Conservation (phyloP, 176 grass and related monocot genomes). For the Aegilops tauschii region DNA sequence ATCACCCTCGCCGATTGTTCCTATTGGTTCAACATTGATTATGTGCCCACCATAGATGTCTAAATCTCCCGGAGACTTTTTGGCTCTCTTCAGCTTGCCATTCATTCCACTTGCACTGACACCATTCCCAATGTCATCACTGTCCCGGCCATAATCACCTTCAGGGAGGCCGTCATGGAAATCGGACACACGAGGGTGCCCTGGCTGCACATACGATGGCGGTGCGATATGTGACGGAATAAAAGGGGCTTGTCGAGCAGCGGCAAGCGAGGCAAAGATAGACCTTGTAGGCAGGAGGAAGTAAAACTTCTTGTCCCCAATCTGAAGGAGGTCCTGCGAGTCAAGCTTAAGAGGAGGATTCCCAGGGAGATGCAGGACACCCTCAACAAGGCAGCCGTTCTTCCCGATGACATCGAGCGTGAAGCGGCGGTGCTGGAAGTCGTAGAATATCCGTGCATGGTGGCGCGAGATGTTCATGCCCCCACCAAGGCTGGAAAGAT, state of each 20-base stretch:
- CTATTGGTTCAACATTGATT: slow-evolving; percentile 48
- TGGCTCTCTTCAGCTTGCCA: slow-evolving; percentile 37
- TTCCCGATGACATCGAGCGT: slow-evolving; percentile 87
- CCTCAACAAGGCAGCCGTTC: slow-evolving; percentile 80
- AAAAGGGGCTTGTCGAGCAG: slow-evolving; percentile 13
- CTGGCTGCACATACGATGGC: slow-evolving; percentile 26
- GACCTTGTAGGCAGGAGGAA: slow-evolving; percentile 78
- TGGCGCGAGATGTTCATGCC: slow-evolving; percentile 90
- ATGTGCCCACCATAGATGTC: slow-evolving; percentile 50
- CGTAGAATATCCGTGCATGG: slow-evolving; percentile 89
- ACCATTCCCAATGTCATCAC: slow-evolving; percentile 50
- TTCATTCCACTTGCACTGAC: slow-evolving; percentile 21
- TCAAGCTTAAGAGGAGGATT: slow-evolving; percentile 78
- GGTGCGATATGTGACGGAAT: slow-evolving; percentile 27
- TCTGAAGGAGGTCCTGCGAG: slow-evolving; percentile 86
- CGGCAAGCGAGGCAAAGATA: slow-evolving; percentile 62
- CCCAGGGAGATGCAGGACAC: slow-evolving; percentile 70
- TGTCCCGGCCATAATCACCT: slow-evolving; percentile 40
- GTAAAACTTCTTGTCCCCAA: slow-evolving; percentile 91
- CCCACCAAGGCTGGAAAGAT: slow-evolving; percentile 73
- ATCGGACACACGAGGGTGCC: slow-evolving; percentile 45
- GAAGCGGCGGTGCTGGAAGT: slow-evolving; percentile 79
- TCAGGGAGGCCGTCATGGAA: slow-evolving; percentile 41
- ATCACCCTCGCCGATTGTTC: slow-evolving; percentile 39
- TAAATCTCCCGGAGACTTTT: slow-evolving; percentile 28